Percentiles rank a stretch among this genome's conserved stretches.
Conservation (phyloP, 768 basidiomycete genomes). For the Imleria badia region DNA sequence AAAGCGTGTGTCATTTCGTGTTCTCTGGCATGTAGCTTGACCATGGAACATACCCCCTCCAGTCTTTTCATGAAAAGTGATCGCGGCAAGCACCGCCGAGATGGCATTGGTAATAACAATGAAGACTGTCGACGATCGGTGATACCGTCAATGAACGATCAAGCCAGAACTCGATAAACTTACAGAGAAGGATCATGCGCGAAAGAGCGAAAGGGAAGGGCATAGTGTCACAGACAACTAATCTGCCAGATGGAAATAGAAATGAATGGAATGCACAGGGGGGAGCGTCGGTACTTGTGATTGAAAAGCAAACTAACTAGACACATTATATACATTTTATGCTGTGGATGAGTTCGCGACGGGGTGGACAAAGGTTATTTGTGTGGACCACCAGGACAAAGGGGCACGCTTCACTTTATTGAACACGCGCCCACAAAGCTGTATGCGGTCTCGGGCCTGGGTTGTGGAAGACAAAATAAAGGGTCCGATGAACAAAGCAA, state of each 20-base stretch:
- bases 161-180: not conserved
- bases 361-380: slow-evolving; percentile 8
- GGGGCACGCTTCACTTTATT: not conserved
- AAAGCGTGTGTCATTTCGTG: not conserved
- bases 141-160: not conserved
- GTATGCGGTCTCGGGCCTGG: too few relatives aligned
- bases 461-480: not conserved
- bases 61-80: slow-evolving; percentile 20
- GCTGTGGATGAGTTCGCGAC: not conserved
- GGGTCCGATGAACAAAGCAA: not conserved
- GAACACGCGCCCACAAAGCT: not conserved
- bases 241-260: not conserved
- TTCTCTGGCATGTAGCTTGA: not conserved
- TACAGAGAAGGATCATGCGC: slow-evolving; percentile 21
- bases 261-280: slow-evolving; percentile 5
- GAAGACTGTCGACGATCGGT: slow-evolving; percentile 11
- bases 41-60: slow-evolving; percentile 20
- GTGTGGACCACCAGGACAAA: slow-evolving; percentile 13
- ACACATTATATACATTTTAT: slow-evolving; percentile 14
- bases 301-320: not conserved
- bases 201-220: slow-evolving; percentile 23
- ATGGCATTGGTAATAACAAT: slow-evolving; percentile 14
- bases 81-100: slow-evolving; percentile 15
- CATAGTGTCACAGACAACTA: slow-evolving; percentile 29
- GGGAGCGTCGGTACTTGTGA: not conserved